phyloP scores from a whole-genome alignment of 352 stramenopile species.

The Pythium scleroteichum region DNA sequence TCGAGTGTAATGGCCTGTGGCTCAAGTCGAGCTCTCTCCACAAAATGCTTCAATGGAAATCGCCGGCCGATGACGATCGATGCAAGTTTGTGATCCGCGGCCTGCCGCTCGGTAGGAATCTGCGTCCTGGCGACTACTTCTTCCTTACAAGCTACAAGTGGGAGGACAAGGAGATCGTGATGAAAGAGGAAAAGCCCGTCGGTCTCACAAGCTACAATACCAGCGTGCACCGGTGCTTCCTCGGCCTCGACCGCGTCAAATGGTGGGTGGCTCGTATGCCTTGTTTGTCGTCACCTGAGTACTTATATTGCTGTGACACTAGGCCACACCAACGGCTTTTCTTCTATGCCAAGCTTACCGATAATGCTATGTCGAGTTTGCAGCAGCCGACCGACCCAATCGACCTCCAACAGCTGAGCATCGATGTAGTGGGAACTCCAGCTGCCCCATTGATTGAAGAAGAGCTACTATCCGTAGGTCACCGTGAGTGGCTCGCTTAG shows the following conservation, averaged over 20 bases:
- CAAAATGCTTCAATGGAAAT: constrained; percentile 88
- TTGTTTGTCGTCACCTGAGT: no score
- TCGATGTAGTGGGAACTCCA: constrained; percentile 60
- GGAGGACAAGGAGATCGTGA: constrained; percentile 87
- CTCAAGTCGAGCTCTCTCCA: constrained; percentile 72
- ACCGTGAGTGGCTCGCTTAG: no score
- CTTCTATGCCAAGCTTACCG: constrained; percentile 80
- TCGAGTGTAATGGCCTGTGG: constrained; percentile 88
- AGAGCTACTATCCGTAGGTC: constrained; percentile 22
- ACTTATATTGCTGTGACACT: not conserved
- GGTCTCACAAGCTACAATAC: constrained; percentile 85
- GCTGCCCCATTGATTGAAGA: constrained; percentile 19
- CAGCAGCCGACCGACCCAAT: constrained; percentile 55
- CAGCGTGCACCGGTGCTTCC: constrained; percentile 78
- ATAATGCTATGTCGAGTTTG: constrained; percentile 72
- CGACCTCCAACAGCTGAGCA: constrained; percentile 61
- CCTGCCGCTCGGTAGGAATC: constrained; percentile 65
- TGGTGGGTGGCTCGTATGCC: constrained; percentile 40
- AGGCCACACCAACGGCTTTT: constrained; percentile 71
- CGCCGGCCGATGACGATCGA: constrained; percentile 77
- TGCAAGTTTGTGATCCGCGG: constrained; percentile 88
- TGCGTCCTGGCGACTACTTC: constrained; percentile 82
- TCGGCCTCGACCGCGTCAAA: constrained; percentile 83
- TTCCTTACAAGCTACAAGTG: constrained; percentile 87
- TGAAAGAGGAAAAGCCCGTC: constrained; percentile 74